phyloP scores from a whole-genome alignment of 768 basidiomycete species.

The Calocera cornea region DNA sequence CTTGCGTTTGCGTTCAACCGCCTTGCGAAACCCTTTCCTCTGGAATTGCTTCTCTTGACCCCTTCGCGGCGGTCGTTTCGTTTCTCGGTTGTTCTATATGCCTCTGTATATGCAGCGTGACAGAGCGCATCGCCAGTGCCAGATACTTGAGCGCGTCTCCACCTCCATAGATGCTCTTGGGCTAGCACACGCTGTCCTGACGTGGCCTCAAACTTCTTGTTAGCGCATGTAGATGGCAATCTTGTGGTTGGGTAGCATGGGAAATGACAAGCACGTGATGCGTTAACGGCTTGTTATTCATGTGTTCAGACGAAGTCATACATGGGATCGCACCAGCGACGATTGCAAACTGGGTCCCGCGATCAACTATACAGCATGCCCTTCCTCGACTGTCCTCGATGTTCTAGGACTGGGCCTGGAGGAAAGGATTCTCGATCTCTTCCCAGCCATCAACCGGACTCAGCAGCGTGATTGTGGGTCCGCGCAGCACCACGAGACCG shows the following conservation, averaged over 20 bases:
- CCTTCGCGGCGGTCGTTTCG: neutral
- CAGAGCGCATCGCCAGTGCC: neutral
- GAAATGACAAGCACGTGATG: neutral
- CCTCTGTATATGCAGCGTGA: neutral
- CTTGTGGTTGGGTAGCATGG: neutral
- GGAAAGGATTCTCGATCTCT: constrained; percentile 84
- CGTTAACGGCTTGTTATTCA: neutral
- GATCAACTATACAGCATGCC: neutral
- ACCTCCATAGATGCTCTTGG: neutral
- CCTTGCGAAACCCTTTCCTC: neutral
- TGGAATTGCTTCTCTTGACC: neutral
- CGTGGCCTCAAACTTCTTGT: neutral
- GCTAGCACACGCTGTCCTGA: neutral
- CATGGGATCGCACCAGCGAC: neutral
- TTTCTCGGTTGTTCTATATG: neutral
- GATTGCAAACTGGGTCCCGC: neutral
- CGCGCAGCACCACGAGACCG: constrained; percentile 80
- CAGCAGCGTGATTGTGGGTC: constrained; percentile 85
- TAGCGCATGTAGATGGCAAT: neutral
- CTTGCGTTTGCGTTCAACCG: neutral
- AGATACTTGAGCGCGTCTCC: neutral
- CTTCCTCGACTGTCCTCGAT: neutral
- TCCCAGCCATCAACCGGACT: constrained; percentile 93
- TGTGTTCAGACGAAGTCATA: neutral
- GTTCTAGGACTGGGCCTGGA: constrained; percentile 10